Evolutionary conservation across 2,329 filamentous ascomycete species (phyloP).

Genomic region (Amauroascus niger): DNA sequence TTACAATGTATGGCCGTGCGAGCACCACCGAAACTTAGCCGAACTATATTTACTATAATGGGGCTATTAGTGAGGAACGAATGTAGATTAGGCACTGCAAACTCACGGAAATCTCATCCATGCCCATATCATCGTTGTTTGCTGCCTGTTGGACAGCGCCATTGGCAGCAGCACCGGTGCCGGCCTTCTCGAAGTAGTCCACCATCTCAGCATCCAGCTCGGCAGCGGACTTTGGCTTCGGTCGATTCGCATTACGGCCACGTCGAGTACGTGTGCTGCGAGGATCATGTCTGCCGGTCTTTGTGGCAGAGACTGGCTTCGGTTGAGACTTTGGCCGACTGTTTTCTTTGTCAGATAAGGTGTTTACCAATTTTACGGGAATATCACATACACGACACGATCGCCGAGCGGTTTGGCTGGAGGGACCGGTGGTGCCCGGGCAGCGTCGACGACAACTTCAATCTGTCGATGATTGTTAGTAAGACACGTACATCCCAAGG

Average conservation of each 20-base stretch:
- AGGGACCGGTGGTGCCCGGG: slow-evolving; percentile 56
- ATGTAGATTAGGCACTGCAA: slow-evolving; percentile 10
- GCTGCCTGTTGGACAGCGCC: slow-evolving; percentile 41
- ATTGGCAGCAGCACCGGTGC: slow-evolving; percentile 37
- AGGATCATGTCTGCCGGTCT: slow-evolving; percentile 46
- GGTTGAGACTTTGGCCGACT: slow-evolving; percentile 61
- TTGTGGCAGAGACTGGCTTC: slow-evolving; percentile 69
- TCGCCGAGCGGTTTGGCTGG: slow-evolving; percentile 69
- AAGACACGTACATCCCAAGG: slow-evolving; percentile 19
- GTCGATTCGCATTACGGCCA: slow-evolving; percentile 53
- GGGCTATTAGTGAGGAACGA: not conserved
- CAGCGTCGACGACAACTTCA: slow-evolving; percentile 77
- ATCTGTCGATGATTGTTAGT: slow-evolving; percentile 46
- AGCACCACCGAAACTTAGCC: not conserved
- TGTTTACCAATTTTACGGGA: not conserved
- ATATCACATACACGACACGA: slow-evolving; percentile 66
- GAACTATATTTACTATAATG: slow-evolving; percentile 2
- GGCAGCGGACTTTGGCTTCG: slow-evolving; percentile 78
- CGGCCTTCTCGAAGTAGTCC: slow-evolving; percentile 57
- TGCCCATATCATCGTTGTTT: slow-evolving; percentile 43
- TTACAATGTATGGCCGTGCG: not conserved
- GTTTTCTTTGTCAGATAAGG: slow-evolving; percentile 4
- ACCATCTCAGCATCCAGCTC: slow-evolving; percentile 97
- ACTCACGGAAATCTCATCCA: slow-evolving; percentile 49
- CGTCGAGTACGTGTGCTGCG: slow-evolving; percentile 45